phyloP scores from a whole-genome alignment of 257 asterid genomes.

The Nicotiana knightiana region DNA sequence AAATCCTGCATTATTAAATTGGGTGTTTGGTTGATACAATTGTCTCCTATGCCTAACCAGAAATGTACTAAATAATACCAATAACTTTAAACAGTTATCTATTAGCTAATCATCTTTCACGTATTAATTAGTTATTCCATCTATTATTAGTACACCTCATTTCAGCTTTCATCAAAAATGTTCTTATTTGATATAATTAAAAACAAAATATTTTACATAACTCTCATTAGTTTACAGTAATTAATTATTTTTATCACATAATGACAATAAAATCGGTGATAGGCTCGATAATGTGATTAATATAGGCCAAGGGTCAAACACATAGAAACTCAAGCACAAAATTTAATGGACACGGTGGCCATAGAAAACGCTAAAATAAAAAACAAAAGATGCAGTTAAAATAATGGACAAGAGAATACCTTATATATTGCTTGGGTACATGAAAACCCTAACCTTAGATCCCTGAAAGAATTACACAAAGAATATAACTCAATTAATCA shows the following conservation, averaged over 20 bases:
- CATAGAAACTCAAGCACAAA: not conserved
- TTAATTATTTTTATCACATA: too few relatives aligned
- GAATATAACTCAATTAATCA: not conserved
- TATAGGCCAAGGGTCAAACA: not conserved
- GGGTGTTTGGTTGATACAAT: not conserved
- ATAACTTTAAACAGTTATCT: not conserved
- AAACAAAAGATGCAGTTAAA: too few relatives aligned
- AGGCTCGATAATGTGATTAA: too few relatives aligned
- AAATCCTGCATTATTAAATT: not conserved
- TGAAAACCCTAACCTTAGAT: constrained; percentile 55
- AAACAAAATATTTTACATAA: too few relatives aligned
- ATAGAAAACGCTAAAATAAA: too few relatives aligned
- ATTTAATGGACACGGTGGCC: too few relatives aligned
- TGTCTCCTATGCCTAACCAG: not conserved
- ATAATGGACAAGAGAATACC: constrained; percentile 8
- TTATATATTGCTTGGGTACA: constrained; percentile 70
- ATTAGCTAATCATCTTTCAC: not conserved
- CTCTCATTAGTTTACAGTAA: too few relatives aligned
- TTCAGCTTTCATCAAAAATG: not conserved
- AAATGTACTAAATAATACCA: too few relatives aligned
- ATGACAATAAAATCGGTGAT: not conserved
- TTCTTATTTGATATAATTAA: not conserved
- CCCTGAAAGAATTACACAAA: constrained; percentile 35
- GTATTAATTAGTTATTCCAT: not conserved
- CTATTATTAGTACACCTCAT: not conserved